Percentiles rank a stretch among this genome's conserved stretches.
Conservation (phyloP, 2,329 filamentous ascomycete species). For the Exophiala lecanii-corni region DNA sequence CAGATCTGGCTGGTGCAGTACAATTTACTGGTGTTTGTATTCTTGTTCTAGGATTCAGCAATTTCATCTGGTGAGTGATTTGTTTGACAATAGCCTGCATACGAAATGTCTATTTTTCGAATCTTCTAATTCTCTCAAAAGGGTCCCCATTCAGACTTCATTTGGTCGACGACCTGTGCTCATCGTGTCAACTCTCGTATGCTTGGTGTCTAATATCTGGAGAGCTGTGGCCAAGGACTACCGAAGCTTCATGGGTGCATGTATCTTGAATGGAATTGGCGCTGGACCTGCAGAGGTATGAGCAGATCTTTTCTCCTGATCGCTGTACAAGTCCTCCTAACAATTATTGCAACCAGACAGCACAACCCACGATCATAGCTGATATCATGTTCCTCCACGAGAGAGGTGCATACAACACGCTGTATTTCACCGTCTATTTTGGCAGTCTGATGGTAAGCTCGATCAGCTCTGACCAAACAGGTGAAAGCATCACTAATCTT, state of each 20-base stretch:
- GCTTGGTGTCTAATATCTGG: constrained; percentile 53
- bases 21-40: constrained; percentile 56
- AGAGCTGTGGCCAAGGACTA: constrained; percentile 56
- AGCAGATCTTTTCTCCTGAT: neutral
- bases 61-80: constrained; percentile 54
- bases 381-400: constrained; percentile 63
- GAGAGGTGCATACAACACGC: constrained; percentile 57
- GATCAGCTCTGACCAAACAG: constrained; percentile 8
- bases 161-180: constrained; percentile 53
- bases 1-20: constrained; percentile 49
- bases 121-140: no score
- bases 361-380: constrained; percentile 59
- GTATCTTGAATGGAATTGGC: constrained; percentile 57
- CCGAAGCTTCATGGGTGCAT: constrained; percentile 60
- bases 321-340: neutral
- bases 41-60: constrained; percentile 55
- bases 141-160: constrained; percentile 52
- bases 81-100: no score
- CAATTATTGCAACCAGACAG: constrained; percentile 36
- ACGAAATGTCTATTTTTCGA: no score
- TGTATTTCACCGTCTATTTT: constrained; percentile 61
- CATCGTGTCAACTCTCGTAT: constrained; percentile 50
- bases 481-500: constrained; percentile 4
- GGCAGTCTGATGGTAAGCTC: constrained; percentile 53
- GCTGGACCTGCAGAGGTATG: constrained; percentile 55